Evolutionary conservation across 139 green algal species (phyloP).

Genomic region (Zygnema circumcarinatum): DNA sequence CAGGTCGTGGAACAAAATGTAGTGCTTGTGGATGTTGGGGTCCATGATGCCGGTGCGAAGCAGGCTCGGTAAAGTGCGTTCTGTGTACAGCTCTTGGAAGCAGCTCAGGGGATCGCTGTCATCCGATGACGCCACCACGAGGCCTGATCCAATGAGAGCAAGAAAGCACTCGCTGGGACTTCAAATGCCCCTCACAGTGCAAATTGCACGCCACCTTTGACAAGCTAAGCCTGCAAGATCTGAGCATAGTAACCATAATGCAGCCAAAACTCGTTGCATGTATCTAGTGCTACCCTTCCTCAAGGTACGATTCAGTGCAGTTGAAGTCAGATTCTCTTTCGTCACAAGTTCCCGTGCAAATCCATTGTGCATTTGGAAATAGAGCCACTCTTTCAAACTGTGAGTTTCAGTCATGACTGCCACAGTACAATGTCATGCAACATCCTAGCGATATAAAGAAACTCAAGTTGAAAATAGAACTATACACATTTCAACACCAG

Average conservation of each 20-base stretch:
- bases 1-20: conserved; percentile 77
- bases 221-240: background rate
- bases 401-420: no score
- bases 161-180: background rate
- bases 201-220: background rate
- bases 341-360: no score
- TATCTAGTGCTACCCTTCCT: no score
- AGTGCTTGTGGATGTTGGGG: conserved; percentile 67
- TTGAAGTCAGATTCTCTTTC: no score
- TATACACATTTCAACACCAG: no score
- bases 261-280: no score
- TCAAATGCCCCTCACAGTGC: background rate
- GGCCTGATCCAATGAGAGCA: conserved; percentile 64
- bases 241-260: background rate
- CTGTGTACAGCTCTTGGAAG: conserved; percentile 64
- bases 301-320: no score
- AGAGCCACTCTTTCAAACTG: no score
- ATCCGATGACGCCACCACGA: conserved; percentile 69
- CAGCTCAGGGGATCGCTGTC: conserved; percentile 62
- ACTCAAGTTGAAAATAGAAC: no score
- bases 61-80: conserved; percentile 61
- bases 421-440: no score
- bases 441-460: no score
- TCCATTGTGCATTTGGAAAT: no score
- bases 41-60: conserved; percentile 70